Percentiles rank a stretch among this genome's conserved stretches.
Conservation (phyloP, 169 alveolate species). For the Toxoplasma gondii region DNA sequence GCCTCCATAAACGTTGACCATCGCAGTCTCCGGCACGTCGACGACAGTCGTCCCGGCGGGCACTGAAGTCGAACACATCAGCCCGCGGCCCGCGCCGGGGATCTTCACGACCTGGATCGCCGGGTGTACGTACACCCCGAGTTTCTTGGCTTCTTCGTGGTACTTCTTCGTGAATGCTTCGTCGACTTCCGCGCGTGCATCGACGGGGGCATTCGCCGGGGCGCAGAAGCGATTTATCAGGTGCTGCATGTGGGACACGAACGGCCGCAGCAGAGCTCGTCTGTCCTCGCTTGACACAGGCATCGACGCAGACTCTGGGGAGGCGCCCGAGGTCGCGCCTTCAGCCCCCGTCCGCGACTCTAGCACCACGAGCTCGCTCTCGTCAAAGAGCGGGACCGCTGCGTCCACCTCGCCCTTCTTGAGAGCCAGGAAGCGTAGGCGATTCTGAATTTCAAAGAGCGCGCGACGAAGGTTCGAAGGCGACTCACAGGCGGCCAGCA, state of each 20-base stretch:
- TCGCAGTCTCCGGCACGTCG: slow-evolving; percentile 49
- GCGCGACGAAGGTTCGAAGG: slow-evolving; percentile 36
- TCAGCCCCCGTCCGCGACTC: neutral
- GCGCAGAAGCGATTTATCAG: slow-evolving; percentile 30
- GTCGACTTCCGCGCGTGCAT: neutral
- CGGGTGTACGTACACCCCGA: slow-evolving; percentile 58
- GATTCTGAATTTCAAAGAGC: slow-evolving; percentile 30
- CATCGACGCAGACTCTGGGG: neutral
- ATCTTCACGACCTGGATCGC: slow-evolving; percentile 34
- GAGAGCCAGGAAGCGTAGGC: neutral
- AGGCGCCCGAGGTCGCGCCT: neutral
- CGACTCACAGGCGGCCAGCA: neutral
- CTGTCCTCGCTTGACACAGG: neutral
- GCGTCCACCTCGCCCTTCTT: neutral
- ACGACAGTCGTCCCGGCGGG: slow-evolving; percentile 43
- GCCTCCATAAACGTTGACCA: slow-evolving; percentile 49
- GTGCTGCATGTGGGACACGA: slow-evolving; percentile 3
- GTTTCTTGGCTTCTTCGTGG: slow-evolving; percentile 16
- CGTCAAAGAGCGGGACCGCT: neutral
- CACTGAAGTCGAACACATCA: slow-evolving; percentile 25
- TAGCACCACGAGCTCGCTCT: neutral
- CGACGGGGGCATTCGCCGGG: neutral
- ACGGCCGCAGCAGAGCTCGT: neutral
- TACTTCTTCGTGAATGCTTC: neutral
- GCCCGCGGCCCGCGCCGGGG: slow-evolving; percentile 53